A percentile compares a stretch with the other conserved stretches of the same genome.
phyloP scores from a whole-genome alignment of 2,329 filamentous ascomycete species.

The Verticillium dahliae region DNA sequence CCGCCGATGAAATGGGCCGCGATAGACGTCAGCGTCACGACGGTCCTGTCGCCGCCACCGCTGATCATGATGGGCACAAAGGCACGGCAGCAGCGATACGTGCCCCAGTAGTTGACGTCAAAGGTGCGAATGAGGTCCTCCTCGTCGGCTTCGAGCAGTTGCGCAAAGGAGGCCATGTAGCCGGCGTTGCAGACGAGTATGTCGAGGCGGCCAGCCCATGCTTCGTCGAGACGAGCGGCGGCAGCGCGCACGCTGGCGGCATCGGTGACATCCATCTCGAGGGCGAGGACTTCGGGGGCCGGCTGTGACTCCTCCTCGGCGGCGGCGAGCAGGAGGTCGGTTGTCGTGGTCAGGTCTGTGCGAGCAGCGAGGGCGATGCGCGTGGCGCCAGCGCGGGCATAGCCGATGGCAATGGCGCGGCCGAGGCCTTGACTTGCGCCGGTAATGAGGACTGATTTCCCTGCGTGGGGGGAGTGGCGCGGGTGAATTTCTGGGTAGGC shows the following conservation, averaged over 20 bases:
- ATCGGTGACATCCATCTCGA: slow-evolving; percentile 31
- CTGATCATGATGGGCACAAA: slow-evolving; percentile 39
- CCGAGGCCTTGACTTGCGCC: slow-evolving; percentile 51
- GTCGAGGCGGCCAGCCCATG: slow-evolving; percentile 27
- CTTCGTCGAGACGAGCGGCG: slow-evolving; percentile 13
- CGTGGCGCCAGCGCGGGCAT: slow-evolving; percentile 44
- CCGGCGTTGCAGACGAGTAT: slow-evolving; percentile 38
- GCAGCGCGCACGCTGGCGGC: slow-evolving; percentile 23
- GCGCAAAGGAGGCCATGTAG: slow-evolving; percentile 25
- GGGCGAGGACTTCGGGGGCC: slow-evolving; percentile 30
- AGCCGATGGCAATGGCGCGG: slow-evolving; percentile 45
- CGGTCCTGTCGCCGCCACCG: slow-evolving; percentile 22
- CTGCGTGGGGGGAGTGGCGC: slow-evolving; percentile 25
- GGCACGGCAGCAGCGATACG: slow-evolving; percentile 33
- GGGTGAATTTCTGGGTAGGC: slow-evolving; percentile 48
- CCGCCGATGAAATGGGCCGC: slow-evolving; percentile 27
- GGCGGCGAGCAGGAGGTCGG: slow-evolving; percentile 25
- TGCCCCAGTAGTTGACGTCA: slow-evolving; percentile 44
- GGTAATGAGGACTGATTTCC: slow-evolving; percentile 40
- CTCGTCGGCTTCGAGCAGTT: slow-evolving; percentile 24
- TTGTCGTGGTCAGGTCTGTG: slow-evolving; percentile 31
- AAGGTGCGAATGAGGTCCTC: slow-evolving; percentile 39
- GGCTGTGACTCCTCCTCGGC: slow-evolving; percentile 20
- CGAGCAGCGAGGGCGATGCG: slow-evolving; percentile 48
- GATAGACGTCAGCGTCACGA: slow-evolving; percentile 40